Base-by-base conservation (phyloP, 1,139 yeast species). In the Casaregolazyma lundiana region DNA sequence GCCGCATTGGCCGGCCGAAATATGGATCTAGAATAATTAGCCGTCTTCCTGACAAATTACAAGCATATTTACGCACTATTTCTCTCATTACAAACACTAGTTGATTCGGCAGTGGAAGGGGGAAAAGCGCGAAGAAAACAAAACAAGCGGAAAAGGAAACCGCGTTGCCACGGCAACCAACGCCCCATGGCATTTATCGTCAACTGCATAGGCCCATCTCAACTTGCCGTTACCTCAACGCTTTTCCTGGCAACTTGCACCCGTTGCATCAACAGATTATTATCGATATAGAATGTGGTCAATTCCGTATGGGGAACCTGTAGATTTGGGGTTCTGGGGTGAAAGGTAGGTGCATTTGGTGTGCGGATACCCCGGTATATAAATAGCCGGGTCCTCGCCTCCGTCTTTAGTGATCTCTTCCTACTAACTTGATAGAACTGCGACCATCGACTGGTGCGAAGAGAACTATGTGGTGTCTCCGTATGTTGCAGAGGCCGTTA, bases 1-100 rank as follows among this genome's bases (percentile, higher is more conserved):
- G 81, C 98, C 98, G 81, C 98, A 92, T 76, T 90, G 97, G 71
- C 97, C 97, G 50, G 97, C 84, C 53, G 97, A 90, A 70, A 90
- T 78, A 72, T 90, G 97, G 70, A 90, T 87, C 92, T 84, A 46
- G 17, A 19, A 9, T 32, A n/a, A 41, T 20, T 13, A 21, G 22
- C 11, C 11, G 7, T 7, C 2, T 15, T 11, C 6, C 42, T 32
- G 30, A 2, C 3, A 7, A 32, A 6, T 2, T n/a, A 13, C 17
- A 21, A 20, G 8, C 15, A 24, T 17, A 7, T 15, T 18, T 19
- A 52, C 58, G 43, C 54, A 57, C 61, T 47, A 58, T 58, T 49
- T 58, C 61, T 55, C 60, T 56, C 61, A 58, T 58, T 20, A 13
- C 24, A 26, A 26, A n/a, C 11, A 11, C 24, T n/a, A n/a, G 24